Percentiles rank a stretch among this genome's conserved stretches.
Conservation (phyloP, 1,139 yeast species). For the Geotrichum macrosporum region DNA sequence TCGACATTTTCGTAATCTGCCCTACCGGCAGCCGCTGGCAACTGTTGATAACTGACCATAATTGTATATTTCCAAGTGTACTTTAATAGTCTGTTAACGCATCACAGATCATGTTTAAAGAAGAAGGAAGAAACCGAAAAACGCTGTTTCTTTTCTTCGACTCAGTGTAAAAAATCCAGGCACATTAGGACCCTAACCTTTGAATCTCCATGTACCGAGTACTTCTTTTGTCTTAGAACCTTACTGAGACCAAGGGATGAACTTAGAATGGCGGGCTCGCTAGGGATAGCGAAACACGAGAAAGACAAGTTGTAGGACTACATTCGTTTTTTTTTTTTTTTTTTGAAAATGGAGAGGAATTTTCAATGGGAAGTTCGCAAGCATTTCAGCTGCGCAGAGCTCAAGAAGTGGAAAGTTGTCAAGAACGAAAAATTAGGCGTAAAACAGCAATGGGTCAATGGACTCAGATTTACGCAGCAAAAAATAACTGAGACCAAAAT, state of each 20-base stretch:
- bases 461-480: background rate
- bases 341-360: too few species aligned
- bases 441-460: too few species aligned
- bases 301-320: too few species aligned
- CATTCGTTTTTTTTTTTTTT: too few species aligned
- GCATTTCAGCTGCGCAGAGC: too few species aligned
- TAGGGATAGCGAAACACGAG: too few species aligned
- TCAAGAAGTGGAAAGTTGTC: too few species aligned
- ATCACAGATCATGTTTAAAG: background rate
- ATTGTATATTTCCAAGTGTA: background rate
- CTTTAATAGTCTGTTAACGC: background rate
- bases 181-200: background rate
- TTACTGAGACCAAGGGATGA: too few species aligned
- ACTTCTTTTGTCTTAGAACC: too few species aligned
- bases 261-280: too few species aligned
- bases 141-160: background rate
- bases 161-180: background rate
- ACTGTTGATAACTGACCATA: conserved; percentile 16
- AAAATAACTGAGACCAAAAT: background rate
- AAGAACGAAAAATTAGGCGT: too few species aligned
- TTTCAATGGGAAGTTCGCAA: too few species aligned
- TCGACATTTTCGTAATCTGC: conserved; percentile 7
- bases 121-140: background rate
- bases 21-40: conserved; percentile 10
- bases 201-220: background rate